Percentiles rank a stretch among this genome's conserved stretches.
phyloP scores from a whole-genome alignment of 208 protist genomes.

The Willaertia magna region DNA sequence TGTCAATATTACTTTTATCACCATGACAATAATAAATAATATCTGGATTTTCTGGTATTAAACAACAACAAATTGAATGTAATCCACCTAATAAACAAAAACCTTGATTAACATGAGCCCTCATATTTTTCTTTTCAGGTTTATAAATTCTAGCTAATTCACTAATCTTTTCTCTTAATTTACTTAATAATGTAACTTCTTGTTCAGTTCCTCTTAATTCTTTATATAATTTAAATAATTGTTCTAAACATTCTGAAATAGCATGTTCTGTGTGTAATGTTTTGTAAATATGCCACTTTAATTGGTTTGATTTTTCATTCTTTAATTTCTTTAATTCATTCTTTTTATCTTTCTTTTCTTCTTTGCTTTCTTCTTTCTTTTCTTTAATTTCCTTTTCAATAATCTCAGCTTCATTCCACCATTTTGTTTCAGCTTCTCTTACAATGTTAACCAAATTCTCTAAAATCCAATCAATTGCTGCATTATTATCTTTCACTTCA shows the following conservation, averaged over 20 bases:
- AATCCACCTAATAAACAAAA: background rate
- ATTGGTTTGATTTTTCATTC: background rate
- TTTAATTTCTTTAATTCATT: background rate
- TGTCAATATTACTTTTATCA: background rate
- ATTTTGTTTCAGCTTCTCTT: background rate
- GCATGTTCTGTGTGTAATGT: background rate
- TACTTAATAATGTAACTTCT: background rate
- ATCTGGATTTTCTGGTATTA: background rate
- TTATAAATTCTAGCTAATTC: background rate
- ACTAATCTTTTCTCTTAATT: background rate
- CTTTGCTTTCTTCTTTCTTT: no score
- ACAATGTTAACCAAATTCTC: background rate
- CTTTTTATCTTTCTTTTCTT: background rate
- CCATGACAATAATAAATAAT: background rate
- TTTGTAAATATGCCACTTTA: background rate
- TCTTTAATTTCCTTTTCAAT: background rate
- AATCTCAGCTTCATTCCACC: background rate
- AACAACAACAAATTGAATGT: background rate
- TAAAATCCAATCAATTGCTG: background rate
- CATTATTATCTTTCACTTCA: background rate
- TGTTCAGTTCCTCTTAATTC: background rate
- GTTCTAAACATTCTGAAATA: background rate
- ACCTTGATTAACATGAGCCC: background rate
- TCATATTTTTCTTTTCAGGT: background rate
- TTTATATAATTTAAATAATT: background rate